Evolutionary conservation across 169 alveolate species (phyloP).

Genomic region (Perkinsus chesapeaki): DNA sequence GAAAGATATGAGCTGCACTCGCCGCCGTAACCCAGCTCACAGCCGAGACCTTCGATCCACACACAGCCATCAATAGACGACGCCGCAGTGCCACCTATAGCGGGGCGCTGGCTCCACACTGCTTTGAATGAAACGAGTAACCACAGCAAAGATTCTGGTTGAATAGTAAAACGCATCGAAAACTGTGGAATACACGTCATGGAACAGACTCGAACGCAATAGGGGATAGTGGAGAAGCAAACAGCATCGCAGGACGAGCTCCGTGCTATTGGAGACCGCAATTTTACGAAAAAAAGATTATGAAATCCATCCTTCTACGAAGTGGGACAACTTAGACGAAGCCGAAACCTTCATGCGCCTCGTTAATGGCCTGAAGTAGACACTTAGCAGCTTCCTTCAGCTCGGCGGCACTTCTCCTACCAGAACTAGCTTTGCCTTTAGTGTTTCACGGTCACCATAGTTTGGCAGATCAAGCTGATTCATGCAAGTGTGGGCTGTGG

Average conservation of each 20-base stretch:
- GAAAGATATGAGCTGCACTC: neutral
- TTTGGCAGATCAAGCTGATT: constrained; percentile 97
- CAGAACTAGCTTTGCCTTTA: constrained; percentile 29
- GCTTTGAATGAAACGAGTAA: too few relatives aligned
- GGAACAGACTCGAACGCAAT: too few relatives aligned
- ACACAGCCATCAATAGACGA: neutral
- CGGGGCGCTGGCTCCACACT: too few relatives aligned
- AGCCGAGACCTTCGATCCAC: neutral
- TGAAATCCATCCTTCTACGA: too few relatives aligned
- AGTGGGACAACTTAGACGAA: constrained; percentile 26
- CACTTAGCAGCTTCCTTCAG: neutral
- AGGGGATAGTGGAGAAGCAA: too few relatives aligned
- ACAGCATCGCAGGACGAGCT: too few relatives aligned
- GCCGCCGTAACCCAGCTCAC: neutral
- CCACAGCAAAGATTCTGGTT: too few relatives aligned
- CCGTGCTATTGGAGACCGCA: too few relatives aligned
- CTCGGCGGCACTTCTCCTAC: neutral
- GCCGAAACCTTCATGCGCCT: constrained; percentile 30
- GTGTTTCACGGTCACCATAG: constrained; percentile 83
- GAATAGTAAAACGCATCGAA: too few relatives aligned
- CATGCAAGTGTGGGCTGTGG: constrained; percentile 97
- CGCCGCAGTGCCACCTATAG: neutral
- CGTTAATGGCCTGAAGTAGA: constrained; percentile 17
- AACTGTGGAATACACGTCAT: too few relatives aligned
- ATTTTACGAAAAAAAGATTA: too few relatives aligned